Conservation (phyloP, 306 rosid genomes). For the Clitoria ternatea region DNA sequence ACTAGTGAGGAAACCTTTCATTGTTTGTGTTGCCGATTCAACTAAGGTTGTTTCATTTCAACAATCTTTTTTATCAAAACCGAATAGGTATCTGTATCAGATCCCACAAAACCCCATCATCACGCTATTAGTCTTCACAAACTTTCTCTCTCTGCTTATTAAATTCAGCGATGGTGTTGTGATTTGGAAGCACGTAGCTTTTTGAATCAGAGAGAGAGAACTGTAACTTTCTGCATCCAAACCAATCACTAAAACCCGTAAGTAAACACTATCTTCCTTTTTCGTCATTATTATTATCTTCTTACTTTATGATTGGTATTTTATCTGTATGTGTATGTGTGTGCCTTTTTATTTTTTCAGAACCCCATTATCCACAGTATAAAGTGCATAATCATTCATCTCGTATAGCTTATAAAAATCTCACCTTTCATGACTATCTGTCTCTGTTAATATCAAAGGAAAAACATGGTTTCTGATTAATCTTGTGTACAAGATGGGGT, state of each 20-base stretch:
- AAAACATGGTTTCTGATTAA: constrained; percentile 13
- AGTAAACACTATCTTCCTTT: background rate
- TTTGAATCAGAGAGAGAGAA: background rate
- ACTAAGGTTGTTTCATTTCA: background rate
- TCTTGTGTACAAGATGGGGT: background rate
- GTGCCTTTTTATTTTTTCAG: constrained; percentile 2
- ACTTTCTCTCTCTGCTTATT: background rate
- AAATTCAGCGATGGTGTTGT: constrained; percentile 16
- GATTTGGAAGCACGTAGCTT: background rate
- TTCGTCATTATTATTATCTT: background rate
- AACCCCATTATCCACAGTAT: constrained; percentile 20
- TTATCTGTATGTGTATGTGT: background rate
- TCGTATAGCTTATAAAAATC: background rate
- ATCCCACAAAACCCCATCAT: constrained; percentile 15
- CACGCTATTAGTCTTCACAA: background rate
- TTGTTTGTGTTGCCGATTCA: background rate
- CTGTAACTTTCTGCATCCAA: constrained; percentile 24
- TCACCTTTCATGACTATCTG: constrained; percentile 2
- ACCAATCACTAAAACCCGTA: constrained; percentile 33
- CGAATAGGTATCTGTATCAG: background rate
- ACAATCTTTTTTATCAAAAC: background rate
- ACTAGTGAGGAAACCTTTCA: background rate
- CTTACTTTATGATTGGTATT: background rate
- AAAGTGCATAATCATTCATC: constrained; percentile 33
- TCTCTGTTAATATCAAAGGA: background rate